phyloP scores from a whole-genome alignment of 2,329 filamentous ascomycete genomes.

The Ceratocystis ficicola region DNA sequence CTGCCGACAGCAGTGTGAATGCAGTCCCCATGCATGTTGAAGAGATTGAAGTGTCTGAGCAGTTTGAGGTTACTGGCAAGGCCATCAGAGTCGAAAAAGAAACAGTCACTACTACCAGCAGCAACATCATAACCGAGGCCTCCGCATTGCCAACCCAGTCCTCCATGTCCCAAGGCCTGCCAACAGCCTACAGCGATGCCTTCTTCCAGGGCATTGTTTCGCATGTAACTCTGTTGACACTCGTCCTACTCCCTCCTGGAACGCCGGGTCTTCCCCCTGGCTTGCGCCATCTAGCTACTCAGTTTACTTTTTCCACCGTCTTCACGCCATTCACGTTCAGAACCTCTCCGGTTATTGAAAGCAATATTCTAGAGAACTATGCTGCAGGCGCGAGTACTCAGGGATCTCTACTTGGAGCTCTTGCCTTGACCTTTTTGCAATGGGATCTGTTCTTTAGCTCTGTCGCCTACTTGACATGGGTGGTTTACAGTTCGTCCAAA shows the following conservation, averaged over 20 bases:
- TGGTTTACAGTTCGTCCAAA: not conserved
- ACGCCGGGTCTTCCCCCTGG: not conserved
- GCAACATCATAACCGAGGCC: not conserved
- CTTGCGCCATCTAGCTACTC: not conserved
- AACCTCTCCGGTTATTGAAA: constrained; percentile 6
- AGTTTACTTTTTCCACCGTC: not conserved
- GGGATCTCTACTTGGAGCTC: not conserved
- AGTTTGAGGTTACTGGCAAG: not conserved
- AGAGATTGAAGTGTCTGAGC: not conserved
- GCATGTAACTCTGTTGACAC: not conserved
- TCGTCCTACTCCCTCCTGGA: not conserved
- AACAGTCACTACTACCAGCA: not conserved
- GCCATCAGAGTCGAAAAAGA: not conserved
- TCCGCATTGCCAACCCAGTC: not conserved
- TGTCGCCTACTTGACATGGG: constrained; percentile 5
- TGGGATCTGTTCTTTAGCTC: constrained; percentile 11
- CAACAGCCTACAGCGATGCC: constrained; percentile 2
- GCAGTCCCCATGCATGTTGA: not conserved
- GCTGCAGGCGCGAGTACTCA: not conserved
- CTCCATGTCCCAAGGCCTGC: not conserved
- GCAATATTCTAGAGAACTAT: not conserved
- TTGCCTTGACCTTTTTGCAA: constrained; percentile 11
- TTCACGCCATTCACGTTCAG: constrained; percentile 3
- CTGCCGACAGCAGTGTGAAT: not conserved
- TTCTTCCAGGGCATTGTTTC: constrained; percentile 4